These are phyloP conservation scores for Isoetes engelmannii DNA, from an alignment of 83 land plant genomes.

Conservation along the genomic window DNA sequence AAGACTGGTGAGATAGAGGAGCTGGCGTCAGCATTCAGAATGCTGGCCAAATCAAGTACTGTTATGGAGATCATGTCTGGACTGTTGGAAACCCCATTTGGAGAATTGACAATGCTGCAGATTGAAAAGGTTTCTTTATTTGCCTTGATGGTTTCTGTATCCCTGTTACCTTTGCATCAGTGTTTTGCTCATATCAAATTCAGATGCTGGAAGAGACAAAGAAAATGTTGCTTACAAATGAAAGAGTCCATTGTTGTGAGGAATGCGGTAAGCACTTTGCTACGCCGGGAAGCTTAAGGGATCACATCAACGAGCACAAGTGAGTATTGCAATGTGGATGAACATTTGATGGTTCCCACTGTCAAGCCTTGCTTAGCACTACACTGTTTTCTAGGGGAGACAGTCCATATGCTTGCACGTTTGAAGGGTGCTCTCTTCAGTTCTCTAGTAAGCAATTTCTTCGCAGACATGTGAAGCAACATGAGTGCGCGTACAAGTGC, in stretches of 20 bases:
- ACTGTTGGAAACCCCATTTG: slow-evolving; percentile 17
- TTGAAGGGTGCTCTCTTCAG: slow-evolving; percentile 22
- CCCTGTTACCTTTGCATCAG: background rate
- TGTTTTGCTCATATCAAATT: background rate
- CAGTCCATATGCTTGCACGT: slow-evolving; percentile 32
- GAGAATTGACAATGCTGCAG: slow-evolving; percentile 25
- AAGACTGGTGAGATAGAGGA: slow-evolving; percentile 23
- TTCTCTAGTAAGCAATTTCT: slow-evolving; percentile 33
- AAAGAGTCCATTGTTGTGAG: slow-evolving; percentile 30
- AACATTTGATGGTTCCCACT: background rate
- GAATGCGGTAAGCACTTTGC: slow-evolving; percentile 20
- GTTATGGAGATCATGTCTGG: slow-evolving; percentile 11
- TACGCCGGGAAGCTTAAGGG: slow-evolving; percentile 31
- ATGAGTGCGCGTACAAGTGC: slow-evolving; percentile 32
- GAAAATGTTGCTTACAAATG: slow-evolving; percentile 28
- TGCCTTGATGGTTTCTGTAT: background rate
- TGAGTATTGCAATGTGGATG: background rate
- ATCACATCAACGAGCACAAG: slow-evolving; percentile 38
- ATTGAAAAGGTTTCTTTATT: slow-evolving; percentile 16
- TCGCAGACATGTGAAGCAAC: slow-evolving; percentile 35
- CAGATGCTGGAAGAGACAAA: slow-evolving; percentile 40
- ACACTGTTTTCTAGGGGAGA: slow-evolving; percentile 20
- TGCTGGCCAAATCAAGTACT: slow-evolving; percentile 14
- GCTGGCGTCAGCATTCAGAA: slow-evolving; percentile 22
- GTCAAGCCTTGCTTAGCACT: background rate